Base-by-base conservation (phyloP, 2,329 filamentous ascomycete genomes). In the Exserohilum rostratum region DNA sequence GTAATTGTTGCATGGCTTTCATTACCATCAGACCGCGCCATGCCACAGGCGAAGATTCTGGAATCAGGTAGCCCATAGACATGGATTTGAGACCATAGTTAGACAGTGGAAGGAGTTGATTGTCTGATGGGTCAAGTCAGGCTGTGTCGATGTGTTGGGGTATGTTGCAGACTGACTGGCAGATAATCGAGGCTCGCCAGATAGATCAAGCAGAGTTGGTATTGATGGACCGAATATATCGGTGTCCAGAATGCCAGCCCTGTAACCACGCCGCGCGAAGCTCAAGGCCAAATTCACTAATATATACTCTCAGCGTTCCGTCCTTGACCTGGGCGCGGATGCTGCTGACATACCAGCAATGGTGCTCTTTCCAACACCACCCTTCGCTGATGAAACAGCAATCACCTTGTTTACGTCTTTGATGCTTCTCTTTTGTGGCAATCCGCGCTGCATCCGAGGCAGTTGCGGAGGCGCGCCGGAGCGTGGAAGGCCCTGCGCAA, bases 1-100 rank as follows among this genome's bases (percentile, higher is more conserved):
- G 84, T 5, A 99, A 86, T 72, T 99, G 95, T 65, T 97, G 93
- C 61, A 99, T 83, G 0, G 95, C 95, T 71, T 98, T 99, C 83
- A 96, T 96, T 12, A 98, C 90, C 93, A 99, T 97, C 2, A 96
- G 84, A 0, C 95, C 95, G 46, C 95, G 87, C 95, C 95, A 99
- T 29, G 95, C 93, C 13, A 99, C 89, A 0, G 93, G 91, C 5
- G 90, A 89, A 10, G 87, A 83, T 61, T 91, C 88, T 17, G 85
- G 85, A 1, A 96, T 87, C 0, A 99, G 83, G 62, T 96, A 98
- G 45, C 95, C 95, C 90, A 99, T 98, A 0, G 93, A 97, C 95
- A 99, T 99, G 50, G 92, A 96, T 77, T 96, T 96, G 52, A 99
- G 84, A 35, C 95, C 95, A 79, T 98, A 98, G 71, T 96, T 96